Base-by-base conservation (phyloP, 2,329 filamentous ascomycete species). In the Paraconiothyrium sp. region DNA sequence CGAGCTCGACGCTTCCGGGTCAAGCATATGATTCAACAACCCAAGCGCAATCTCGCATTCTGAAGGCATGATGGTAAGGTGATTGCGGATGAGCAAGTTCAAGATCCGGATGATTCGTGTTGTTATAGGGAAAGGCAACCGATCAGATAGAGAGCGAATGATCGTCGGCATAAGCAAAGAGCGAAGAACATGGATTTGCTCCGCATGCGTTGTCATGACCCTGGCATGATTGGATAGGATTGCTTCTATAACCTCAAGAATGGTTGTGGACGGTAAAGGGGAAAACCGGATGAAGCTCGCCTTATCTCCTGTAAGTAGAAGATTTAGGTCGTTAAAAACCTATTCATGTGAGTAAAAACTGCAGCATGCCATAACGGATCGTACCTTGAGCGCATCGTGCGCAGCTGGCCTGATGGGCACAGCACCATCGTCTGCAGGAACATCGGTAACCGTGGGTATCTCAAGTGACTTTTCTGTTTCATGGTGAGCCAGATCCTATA, bases 201-300 rank as follows among this genome's bases (percentile, higher is more conserved):
- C 94, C 0, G 88, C 85, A 73, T 97, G 93, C 3, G 84, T 83
- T 20, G 89, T 83, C 76, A 98, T 95, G 32, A 97, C 88, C 55
- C 85, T 84, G n/a, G 90, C 87, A 81, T 97, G 93, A 70, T 94
- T 96, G 27, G 91, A 90, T 61, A 99, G 82, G 56, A 97, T 89
- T 0, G 93, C 94, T 79, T 97, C 94, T 69, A 99, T 93, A 58
- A 98, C 85, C 75, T 99, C 95, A 1, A 99, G 82, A 6, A 93
- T 92, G 69, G 97, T 95, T 0, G 92, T 90, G 69, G 93, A 89
- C 0, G 92, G 89, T 10, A 98, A 84, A 3, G 88, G 88, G 13
- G 91, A 89, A 70, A 95, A 92, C 35, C 89, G 89, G 43, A 99
- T 84, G 72, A 94, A 97, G 66, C 92, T 89, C 4, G 94, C 89